phyloP scores from a whole-genome alignment of 257 asterid species.

The Lycium barbarum region DNA sequence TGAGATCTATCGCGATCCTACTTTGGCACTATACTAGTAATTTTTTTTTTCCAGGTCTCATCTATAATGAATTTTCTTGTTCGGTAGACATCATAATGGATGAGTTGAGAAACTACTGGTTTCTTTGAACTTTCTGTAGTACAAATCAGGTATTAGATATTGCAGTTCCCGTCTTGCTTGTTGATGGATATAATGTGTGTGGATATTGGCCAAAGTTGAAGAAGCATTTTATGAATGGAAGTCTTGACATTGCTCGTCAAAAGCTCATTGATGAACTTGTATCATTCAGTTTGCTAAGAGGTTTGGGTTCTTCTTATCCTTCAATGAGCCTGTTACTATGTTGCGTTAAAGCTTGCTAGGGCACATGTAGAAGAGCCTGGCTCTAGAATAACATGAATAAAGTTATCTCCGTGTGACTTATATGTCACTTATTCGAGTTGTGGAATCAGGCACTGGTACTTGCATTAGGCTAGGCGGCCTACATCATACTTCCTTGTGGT shows the following conservation, averaged over 20 bases:
- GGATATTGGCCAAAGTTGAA: conserved; percentile 97
- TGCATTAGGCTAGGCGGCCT: neutral
- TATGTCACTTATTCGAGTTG: neutral
- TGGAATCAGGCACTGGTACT: neutral
- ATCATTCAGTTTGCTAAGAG: conserved; percentile 84
- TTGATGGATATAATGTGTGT: conserved; percentile 97
- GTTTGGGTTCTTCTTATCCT: conserved; percentile 54
- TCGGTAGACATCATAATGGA: conserved; percentile 12
- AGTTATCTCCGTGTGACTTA: neutral
- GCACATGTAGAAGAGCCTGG: conserved; percentile 9
- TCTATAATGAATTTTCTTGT: conserved; percentile 36
- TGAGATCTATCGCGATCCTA: conserved; percentile 85
- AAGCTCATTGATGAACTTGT: conserved; percentile 92
- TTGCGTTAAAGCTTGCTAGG: neutral
- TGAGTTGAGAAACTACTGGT: conserved; percentile 28
- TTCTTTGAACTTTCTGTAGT: conserved; percentile 49
- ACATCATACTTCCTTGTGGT: neutral
- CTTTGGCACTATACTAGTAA: conserved; percentile 80
- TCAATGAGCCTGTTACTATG: neutral
- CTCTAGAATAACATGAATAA: neutral
- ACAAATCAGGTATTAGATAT: conserved; percentile 81
- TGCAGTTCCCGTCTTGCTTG: conserved; percentile 88
- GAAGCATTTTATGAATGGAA: conserved; percentile 85
- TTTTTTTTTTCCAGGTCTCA: conserved; percentile 43
- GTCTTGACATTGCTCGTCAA: conserved; percentile 93